phyloP scores from a whole-genome alignment of 2,329 filamentous ascomycete species.

The Diaporthe ampelina region DNA sequence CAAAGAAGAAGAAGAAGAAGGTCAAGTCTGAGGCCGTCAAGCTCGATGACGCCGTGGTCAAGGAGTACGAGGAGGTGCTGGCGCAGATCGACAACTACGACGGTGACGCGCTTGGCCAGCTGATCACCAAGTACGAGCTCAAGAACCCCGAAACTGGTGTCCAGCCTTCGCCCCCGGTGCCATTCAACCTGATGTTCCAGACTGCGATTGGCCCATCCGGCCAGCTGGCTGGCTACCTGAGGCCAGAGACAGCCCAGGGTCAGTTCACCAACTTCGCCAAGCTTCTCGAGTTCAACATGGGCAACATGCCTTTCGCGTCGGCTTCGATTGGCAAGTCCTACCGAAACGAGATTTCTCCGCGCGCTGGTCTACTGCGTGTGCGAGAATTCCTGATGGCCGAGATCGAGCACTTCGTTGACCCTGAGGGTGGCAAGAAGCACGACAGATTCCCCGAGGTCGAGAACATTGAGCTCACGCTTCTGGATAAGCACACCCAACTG shows the following conservation, averaged over 20 bases:
- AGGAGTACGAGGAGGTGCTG: constrained; percentile 92
- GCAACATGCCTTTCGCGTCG: constrained; percentile 95
- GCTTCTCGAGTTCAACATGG: constrained; percentile 95
- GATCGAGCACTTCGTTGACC: constrained; percentile 98
- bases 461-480: constrained; percentile 84
- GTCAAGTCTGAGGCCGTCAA: constrained; percentile 84
- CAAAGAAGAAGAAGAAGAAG: constrained; percentile 86
- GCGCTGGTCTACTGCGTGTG: constrained; percentile 90
- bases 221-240: constrained; percentile 86
- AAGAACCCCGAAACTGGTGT: constrained; percentile 86
- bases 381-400: constrained; percentile 99
- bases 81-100: constrained; percentile 97
- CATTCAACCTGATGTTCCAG: constrained; percentile 99
- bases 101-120: constrained; percentile 84
- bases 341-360: constrained; percentile 96
- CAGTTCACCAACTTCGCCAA: constrained; percentile 98
- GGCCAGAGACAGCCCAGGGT: constrained; percentile 96
- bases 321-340: constrained; percentile 98
- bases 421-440: constrained; percentile 95
- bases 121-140: constrained; percentile 94
- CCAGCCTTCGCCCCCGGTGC: constrained; percentile 83
- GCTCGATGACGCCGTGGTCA: constrained; percentile 86
- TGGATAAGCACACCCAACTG: constrained; percentile 88
- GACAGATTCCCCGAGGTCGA: constrained; percentile 87
- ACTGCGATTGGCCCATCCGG: constrained; percentile 94